These are phyloP conservation scores for Haplographium delicatum DNA, from an alignment of 495 filamentous ascomycete species.

Conservation along the genomic window DNA sequence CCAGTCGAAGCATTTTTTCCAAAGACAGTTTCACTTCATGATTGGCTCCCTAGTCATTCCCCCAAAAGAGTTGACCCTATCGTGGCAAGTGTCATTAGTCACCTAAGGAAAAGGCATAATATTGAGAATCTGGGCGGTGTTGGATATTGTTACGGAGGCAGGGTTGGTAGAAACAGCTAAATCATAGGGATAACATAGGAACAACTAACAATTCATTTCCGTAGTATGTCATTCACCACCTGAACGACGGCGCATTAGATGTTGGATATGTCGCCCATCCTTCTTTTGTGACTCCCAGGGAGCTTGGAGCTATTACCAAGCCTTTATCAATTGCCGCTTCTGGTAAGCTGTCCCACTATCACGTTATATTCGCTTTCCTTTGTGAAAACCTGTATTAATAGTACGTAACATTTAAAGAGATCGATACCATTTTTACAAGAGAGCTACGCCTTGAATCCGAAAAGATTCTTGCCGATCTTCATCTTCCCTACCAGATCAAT, in stretches of 20 bases:
- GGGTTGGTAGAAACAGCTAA: not conserved
- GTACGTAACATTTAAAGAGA: slow-evolving; percentile 54
- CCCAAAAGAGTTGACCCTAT: slow-evolving; percentile 2
- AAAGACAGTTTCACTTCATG: slow-evolving; percentile 47
- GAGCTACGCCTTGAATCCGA: slow-evolving; percentile 56
- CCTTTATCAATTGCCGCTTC: not conserved
- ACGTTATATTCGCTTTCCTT: too few relatives aligned
- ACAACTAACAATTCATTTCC: not conserved
- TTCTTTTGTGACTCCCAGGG: not conserved
- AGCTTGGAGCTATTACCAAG: not conserved
- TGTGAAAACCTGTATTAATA: too few relatives aligned
- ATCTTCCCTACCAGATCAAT: slow-evolving; percentile 69
- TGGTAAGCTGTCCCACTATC: not conserved
- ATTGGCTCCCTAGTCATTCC: slow-evolving; percentile 48
- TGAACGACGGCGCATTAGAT: not conserved
- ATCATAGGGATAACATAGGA: too few relatives aligned
- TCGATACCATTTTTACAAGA: slow-evolving; percentile 68
- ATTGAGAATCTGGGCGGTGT: not conserved
- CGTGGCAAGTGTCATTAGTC: not conserved
- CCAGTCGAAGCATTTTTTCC: slow-evolving; percentile 40
- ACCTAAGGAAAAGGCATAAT: not conserved
- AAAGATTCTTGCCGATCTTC: slow-evolving; percentile 46
- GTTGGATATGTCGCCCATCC: not conserved
- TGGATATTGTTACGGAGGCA: not conserved
- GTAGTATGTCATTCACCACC: not conserved